These are phyloP conservation scores for Aspergillus fumigatiaffinis DNA, from an alignment of 2,329 filamentous ascomycete species.

Conservation along the genomic window DNA sequence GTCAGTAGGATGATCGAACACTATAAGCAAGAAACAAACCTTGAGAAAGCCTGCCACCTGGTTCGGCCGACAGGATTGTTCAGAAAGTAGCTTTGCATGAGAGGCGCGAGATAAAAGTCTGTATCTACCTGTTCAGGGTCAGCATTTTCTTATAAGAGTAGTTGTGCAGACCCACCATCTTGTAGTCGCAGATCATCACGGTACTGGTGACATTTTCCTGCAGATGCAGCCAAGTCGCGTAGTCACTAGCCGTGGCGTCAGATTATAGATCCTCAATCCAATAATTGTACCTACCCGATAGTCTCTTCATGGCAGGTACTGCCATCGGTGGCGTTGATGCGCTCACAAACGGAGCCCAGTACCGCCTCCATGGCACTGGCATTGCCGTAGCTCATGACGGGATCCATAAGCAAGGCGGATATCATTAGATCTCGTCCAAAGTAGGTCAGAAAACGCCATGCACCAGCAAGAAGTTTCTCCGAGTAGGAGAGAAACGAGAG, in stretches of 20 bases:
- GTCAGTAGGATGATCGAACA: background rate
- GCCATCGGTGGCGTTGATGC: slow-evolving; percentile 58
- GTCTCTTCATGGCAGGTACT: slow-evolving; percentile 63
- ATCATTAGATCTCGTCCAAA: slow-evolving; percentile 66
- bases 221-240: slow-evolving; percentile 57
- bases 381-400: slow-evolving; percentile 54
- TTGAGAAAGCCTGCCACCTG: background rate
- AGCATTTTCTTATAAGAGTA: background rate
- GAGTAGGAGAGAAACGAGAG: slow-evolving; percentile 62
- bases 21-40: background rate
- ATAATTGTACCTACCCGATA: slow-evolving; percentile 42
- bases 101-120: background rate
- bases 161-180: slow-evolving; percentile 42
- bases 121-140: background rate
- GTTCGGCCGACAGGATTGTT: background rate
- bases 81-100: background rate
- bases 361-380: slow-evolving; percentile 58
- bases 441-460: slow-evolving; percentile 64
- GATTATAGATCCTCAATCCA: background rate
- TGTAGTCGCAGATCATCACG: slow-evolving; percentile 54
- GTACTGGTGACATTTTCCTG: slow-evolving; percentile 52
- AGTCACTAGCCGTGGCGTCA: slow-evolving; percentile 44
- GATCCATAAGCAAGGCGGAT: slow-evolving; percentile 54
- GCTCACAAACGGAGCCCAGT: slow-evolving; percentile 57
- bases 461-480: slow-evolving; percentile 60